Evolutionary conservation across 2,329 filamentous ascomycete genomes (phyloP).

Genomic region (Nigrospora osmanthi): DNA sequence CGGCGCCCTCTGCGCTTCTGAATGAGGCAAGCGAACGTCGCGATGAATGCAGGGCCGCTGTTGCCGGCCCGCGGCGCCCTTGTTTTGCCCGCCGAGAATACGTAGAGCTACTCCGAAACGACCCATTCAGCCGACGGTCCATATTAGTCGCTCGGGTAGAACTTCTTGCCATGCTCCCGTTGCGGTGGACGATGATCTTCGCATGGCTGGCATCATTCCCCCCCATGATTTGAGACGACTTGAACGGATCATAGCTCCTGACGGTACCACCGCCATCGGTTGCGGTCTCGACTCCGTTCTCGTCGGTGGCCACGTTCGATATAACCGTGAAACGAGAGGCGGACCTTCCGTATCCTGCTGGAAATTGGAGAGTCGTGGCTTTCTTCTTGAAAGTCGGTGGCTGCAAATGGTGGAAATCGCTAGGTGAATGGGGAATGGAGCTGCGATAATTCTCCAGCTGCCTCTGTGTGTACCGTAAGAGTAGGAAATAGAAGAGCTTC

Average conservation of each 20-base stretch:
- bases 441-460: slow-evolving; percentile 83
- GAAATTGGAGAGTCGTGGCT: slow-evolving; percentile 54
- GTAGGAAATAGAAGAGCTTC: slow-evolving; percentile 84
- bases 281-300: slow-evolving; percentile 28
- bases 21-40: slow-evolving; percentile 41
- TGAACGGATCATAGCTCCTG: slow-evolving; percentile 77
- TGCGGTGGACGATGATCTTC: slow-evolving; percentile 62
- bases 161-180: slow-evolving; percentile 22
- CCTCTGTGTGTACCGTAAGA: slow-evolving; percentile 74
- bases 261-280: slow-evolving; percentile 32
- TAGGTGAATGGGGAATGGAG: slow-evolving; percentile 74
- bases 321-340: slow-evolving; percentile 59
- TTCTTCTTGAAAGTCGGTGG: slow-evolving; percentile 50
- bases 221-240: slow-evolving; percentile 51
- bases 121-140: slow-evolving; percentile 26
- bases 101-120: slow-evolving; percentile 21
- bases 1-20: slow-evolving; percentile 33
- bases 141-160: slow-evolving; percentile 15
- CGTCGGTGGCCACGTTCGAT: slow-evolving; percentile 44
- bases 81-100: slow-evolving; percentile 12
- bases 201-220: slow-evolving; percentile 50
- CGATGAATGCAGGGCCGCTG: slow-evolving; percentile 22
- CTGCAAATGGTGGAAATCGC: slow-evolving; percentile 80
- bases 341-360: slow-evolving; percentile 38
- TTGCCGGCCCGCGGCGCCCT: slow-evolving; percentile 18